Conservation (phyloP, 2,329 filamentous ascomycete genomes). For the Hymenoscyphus salicellus region DNA sequence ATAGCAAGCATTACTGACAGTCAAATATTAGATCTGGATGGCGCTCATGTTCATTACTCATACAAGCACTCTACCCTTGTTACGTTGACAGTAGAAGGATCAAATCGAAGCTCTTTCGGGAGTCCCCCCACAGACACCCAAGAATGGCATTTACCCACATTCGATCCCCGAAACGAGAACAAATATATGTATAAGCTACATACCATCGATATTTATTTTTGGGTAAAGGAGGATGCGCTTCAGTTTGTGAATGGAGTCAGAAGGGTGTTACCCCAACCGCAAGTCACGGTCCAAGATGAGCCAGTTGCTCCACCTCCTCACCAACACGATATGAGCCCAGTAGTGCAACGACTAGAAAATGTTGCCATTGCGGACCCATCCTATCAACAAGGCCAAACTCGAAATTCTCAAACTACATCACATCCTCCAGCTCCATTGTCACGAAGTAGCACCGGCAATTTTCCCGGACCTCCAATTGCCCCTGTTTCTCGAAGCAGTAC, state of each 20-base stretch:
- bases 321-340: slow-evolving; percentile 57
- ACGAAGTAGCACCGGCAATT: slow-evolving; percentile 9
- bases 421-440: slow-evolving; percentile 10
- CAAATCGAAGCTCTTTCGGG: slow-evolving; percentile 14
- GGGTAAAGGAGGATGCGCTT: slow-evolving; percentile 69
- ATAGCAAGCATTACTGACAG: not conserved
- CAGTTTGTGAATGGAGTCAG: slow-evolving; percentile 68
- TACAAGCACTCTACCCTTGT: slow-evolving; percentile 72
- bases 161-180: slow-evolving; percentile 68
- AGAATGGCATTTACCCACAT: slow-evolving; percentile 74
- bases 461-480: slow-evolving; percentile 7
- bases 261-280: slow-evolving; percentile 58
- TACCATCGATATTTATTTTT: slow-evolving; percentile 75
- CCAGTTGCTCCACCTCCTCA: slow-evolving; percentile 50
- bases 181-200: slow-evolving; percentile 78
- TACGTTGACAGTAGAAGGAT: slow-evolving; percentile 60
- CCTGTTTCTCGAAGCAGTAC: slow-evolving; percentile 8
- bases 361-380: slow-evolving; percentile 63
- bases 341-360: slow-evolving; percentile 72
- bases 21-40: slow-evolving; percentile 57
- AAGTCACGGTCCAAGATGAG: slow-evolving; percentile 64
- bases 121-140: slow-evolving; percentile 43
- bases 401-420: slow-evolving; percentile 29
- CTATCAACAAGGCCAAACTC: slow-evolving; percentile 38
- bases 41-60: slow-evolving; percentile 63